A percentile compares a stretch with the other conserved stretches of the same genome.
These are phyloP conservation scores for Trypanosoma cruzi DNA, from an alignment of 208 protist species.

Conservation along the genomic window DNA sequence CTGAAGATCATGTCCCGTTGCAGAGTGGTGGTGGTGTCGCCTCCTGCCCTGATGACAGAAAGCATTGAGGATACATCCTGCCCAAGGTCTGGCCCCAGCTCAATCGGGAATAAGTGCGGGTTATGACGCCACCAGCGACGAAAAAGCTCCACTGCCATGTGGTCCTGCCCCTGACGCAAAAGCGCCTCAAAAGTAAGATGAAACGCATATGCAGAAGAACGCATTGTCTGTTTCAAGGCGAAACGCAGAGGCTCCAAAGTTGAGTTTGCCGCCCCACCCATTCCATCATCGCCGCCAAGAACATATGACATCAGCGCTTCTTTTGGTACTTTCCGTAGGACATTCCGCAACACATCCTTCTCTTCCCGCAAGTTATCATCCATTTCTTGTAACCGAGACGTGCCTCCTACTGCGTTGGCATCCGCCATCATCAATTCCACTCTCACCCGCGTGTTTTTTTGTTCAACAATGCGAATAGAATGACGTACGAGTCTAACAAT, in stretches of 20 bases:
- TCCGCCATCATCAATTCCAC: neutral
- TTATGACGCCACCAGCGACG: slow-evolving; percentile 78
- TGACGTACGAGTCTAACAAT: slow-evolving; percentile 17
- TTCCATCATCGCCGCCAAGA: neutral
- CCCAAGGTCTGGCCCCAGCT: slow-evolving; percentile 42
- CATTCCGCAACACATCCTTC: neutral
- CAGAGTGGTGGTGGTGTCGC: neutral
- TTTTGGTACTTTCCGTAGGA: neutral
- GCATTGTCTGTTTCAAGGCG: slow-evolving; percentile 29
- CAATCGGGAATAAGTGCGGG: slow-evolving; percentile 57
- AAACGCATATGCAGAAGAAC: slow-evolving; percentile 56
- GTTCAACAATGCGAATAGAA: slow-evolving; percentile 7
- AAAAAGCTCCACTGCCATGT: slow-evolving; percentile 54
- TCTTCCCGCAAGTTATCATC: neutral
- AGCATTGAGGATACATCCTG: slow-evolving; percentile 17
- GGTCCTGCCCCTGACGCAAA: slow-evolving; percentile 22
- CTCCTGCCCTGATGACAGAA: neutral
- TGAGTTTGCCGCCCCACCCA: neutral
- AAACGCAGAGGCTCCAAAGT: slow-evolving; percentile 8
- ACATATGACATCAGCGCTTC: slow-evolving; percentile 7
- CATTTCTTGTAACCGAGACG: neutral
- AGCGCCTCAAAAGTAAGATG: slow-evolving; percentile 57
- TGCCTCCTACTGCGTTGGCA: neutral
- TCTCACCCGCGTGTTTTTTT: neutral
- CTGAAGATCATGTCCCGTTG: slow-evolving; percentile 21